A percentile compares a stretch with the other conserved stretches of the same genome.
Conservation (phyloP, 1,284 basidiomycete species). For the Sutorius eximius region DNA sequence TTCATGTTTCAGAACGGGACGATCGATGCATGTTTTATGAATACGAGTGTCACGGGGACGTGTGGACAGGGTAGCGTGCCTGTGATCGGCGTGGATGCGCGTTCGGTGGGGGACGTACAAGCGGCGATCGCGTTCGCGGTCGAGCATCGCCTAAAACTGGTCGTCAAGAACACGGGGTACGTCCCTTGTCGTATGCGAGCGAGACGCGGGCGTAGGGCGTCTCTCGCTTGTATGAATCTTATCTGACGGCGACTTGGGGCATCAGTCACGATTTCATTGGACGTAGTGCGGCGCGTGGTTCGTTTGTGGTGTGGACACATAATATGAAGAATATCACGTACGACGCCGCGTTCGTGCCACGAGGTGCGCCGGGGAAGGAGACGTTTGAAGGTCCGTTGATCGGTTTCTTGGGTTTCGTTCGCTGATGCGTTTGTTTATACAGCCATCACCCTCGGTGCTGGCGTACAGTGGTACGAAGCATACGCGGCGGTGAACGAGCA, state of each 20-base stretch:
- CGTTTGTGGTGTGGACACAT: constrained; percentile 43
- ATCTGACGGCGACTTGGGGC: background rate
- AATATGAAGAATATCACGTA: constrained; percentile 39
- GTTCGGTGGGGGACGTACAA: constrained; percentile 38
- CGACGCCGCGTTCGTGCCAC: constrained; percentile 34
- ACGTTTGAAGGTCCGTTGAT: constrained; percentile 11
- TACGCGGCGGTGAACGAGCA: constrained; percentile 38
- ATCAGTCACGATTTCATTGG: constrained; percentile 39
- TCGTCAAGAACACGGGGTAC: constrained; percentile 49
- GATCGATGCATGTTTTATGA: constrained; percentile 42
- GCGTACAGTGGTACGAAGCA: constrained; percentile 47
- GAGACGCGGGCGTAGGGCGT: too few relatives aligned
- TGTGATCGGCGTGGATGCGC: constrained; percentile 44
- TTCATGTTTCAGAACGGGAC: constrained; percentile 41
- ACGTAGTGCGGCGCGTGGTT: constrained; percentile 37
- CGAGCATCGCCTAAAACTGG: constrained; percentile 41
- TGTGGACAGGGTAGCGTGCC: constrained; percentile 46
- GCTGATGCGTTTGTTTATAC: background rate
- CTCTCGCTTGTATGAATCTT: background rate
- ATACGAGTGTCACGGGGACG: constrained; percentile 38
- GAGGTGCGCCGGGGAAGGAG: constrained; percentile 25
- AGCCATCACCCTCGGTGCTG: constrained; percentile 44
- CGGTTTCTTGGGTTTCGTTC: background rate
- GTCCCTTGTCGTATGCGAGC: constrained; percentile 1
- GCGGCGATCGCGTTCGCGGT: constrained; percentile 31